These are phyloP conservation scores for Phytophthora podocarpi DNA, from an alignment of 352 stramenopile genomes.

Conservation along the genomic window DNA sequence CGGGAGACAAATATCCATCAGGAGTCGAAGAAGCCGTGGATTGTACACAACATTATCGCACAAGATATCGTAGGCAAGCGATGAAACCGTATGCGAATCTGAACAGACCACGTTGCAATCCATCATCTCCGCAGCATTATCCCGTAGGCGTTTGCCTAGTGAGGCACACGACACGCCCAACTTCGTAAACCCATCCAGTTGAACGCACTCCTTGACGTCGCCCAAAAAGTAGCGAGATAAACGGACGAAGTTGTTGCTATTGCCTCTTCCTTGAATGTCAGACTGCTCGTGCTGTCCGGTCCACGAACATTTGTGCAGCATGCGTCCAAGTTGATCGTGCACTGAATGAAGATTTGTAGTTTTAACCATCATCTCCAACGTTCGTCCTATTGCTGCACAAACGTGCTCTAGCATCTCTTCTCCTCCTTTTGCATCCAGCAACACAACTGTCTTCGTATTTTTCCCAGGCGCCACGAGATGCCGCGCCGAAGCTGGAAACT, in stretches of 20 bases:
- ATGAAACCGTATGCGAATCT: conserved; percentile 25
- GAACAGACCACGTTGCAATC: conserved; percentile 3
- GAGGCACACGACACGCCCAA: conserved; percentile 42
- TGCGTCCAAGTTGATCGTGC: conserved; percentile 23
- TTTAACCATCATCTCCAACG: conserved; percentile 30
- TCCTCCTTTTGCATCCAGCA: conserved; percentile 45
- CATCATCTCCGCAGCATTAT: conserved; percentile 25
- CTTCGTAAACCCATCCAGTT: conserved; percentile 45
- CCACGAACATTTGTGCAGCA: conserved; percentile 19
- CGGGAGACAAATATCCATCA: conserved; percentile 52
- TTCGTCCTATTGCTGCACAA: conserved; percentile 42
- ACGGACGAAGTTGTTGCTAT: conserved; percentile 24
- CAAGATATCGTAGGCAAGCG: conserved; percentile 49
- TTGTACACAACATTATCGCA: conserved; percentile 77
- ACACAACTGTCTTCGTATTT: conserved; percentile 34
- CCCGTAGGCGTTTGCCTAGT: conserved; percentile 49
- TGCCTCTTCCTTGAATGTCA: neutral
- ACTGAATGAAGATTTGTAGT: conserved; percentile 9
- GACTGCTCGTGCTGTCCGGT: neutral
- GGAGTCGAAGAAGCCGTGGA: conserved; percentile 50
- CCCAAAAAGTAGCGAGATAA: conserved; percentile 42
- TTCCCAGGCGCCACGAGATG: conserved; percentile 35
- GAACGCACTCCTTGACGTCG: conserved; percentile 41
- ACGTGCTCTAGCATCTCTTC: conserved; percentile 52
- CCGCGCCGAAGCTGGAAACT: conserved; percentile 44